These are phyloP conservation scores for Trametes gibbosa DNA, from an alignment of 768 basidiomycete species.

Conservation along the genomic window DNA sequence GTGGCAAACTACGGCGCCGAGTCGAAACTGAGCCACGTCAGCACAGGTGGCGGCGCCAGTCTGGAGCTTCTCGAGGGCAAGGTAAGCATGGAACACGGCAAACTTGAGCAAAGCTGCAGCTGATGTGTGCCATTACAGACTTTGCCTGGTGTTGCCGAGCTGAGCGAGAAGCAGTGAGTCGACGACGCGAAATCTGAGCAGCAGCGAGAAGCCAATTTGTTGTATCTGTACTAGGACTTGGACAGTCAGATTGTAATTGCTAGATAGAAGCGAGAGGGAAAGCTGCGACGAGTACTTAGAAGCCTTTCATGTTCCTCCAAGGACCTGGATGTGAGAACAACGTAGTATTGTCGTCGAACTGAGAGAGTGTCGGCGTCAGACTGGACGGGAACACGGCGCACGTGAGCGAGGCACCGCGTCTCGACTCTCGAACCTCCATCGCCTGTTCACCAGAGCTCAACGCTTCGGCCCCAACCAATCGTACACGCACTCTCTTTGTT, in stretches of 20 bases:
- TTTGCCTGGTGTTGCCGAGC: conserved; percentile 87
- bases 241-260: conserved; percentile 18
- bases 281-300: not conserved
- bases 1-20: conserved; percentile 85
- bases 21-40: conserved; percentile 91
- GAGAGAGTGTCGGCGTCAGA: not conserved
- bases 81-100: conserved; percentile 42
- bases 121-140: conserved; percentile 39
- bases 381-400: not conserved
- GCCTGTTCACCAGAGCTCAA: not conserved
- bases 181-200: conserved; percentile 13
- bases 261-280: not conserved
- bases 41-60: conserved; percentile 91
- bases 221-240: conserved; percentile 16
- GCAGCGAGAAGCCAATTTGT: conserved; percentile 12
- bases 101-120: not conserved
- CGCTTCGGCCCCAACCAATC: not conserved
- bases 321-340: not conserved
- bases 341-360: not conserved
- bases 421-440: conserved; percentile 13
- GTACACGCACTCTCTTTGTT: not conserved
- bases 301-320: not conserved
- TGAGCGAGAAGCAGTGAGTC: conserved; percentile 68
- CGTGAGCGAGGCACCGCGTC: conserved; percentile 8
- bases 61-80: conserved; percentile 98